A percentile compares a stretch with the other conserved stretches of the same genome.
phyloP scores from a whole-genome alignment of 371 early-diverging fungal genomes.

The Mucor sp. region DNA sequence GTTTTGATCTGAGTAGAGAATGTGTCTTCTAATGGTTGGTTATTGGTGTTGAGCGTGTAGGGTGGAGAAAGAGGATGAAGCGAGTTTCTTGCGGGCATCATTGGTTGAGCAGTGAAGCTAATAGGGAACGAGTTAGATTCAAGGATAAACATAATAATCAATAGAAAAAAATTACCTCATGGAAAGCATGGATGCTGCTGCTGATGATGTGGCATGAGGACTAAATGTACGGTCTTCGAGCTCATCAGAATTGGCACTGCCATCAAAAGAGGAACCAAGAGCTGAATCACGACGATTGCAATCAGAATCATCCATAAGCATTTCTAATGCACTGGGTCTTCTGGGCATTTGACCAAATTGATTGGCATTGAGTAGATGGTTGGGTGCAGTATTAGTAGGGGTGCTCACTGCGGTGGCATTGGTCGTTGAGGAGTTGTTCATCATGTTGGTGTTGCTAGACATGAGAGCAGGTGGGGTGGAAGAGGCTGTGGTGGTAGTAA shows the following conservation, averaged over 20 bases:
- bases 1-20: constrained; percentile 1
- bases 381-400: not conserved
- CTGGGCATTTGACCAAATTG: constrained; percentile 8
- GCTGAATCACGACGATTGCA: constrained; percentile 27
- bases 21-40: not conserved
- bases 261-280: constrained; percentile 30
- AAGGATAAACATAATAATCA: not conserved
- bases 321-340: constrained; percentile 22
- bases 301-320: constrained; percentile 19
- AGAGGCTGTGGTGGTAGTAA: not conserved
- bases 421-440: not conserved
- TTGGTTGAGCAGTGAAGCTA: constrained; percentile 19
- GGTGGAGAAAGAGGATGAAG: constrained; percentile 25
- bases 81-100: constrained; percentile 17
- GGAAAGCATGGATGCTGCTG: constrained; percentile 16
- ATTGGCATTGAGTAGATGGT: constrained; percentile 1
- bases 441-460: not conserved
- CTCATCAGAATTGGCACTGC: constrained; percentile 27
- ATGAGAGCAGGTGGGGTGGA: not conserved
- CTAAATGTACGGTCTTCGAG: constrained; percentile 12
- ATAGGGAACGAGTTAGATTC: not conserved
- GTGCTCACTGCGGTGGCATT: not conserved
- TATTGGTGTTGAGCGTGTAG: not conserved
- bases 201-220: constrained; percentile 5
- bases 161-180: constrained; percentile 12